Percentiles rank a stretch among this genome's conserved stretches.
Evolutionary conservation across 768 basidiomycete species (phyloP).

Genomic region (Podaxis carcinomalis): DNA sequence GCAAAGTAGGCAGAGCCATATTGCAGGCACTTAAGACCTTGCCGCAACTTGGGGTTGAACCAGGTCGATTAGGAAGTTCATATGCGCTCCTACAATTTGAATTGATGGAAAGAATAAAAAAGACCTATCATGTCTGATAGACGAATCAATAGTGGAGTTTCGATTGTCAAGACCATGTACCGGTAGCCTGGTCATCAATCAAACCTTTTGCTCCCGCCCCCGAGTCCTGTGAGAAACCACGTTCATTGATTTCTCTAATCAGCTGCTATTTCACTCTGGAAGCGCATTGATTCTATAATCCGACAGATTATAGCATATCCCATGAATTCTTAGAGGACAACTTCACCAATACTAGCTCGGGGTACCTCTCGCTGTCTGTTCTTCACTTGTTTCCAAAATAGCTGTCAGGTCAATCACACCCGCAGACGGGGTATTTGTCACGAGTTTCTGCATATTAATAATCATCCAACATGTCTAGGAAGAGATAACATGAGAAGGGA

Average conservation of each 20-base stretch:
- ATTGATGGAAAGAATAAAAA: background rate
- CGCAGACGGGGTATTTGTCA: background rate
- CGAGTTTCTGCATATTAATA: constrained; percentile 1
- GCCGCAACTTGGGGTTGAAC: background rate
- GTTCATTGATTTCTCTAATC: too few relatives aligned
- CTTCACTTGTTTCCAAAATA: background rate
- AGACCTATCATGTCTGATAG: too few relatives aligned
- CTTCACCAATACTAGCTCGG: background rate
- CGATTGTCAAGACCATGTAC: too few relatives aligned
- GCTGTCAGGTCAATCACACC: background rate
- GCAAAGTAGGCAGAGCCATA: background rate
- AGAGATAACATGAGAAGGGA: background rate
- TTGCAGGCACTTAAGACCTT: background rate
- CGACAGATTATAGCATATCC: too few relatives aligned
- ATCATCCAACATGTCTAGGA: background rate
- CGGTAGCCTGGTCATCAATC: too few relatives aligned
- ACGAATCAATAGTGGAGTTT: too few relatives aligned
- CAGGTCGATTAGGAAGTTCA: background rate
- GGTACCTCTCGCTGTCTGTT: background rate
- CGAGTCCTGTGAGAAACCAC: too few relatives aligned
- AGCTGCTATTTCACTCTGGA: too few relatives aligned
- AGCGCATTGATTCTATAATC: too few relatives aligned
- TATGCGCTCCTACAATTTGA: background rate
- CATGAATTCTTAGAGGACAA: too few relatives aligned
- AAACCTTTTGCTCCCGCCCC: too few relatives aligned